Conservation (phyloP, 108 stramenopile species). For the Nitzschia sp. region DNA sequence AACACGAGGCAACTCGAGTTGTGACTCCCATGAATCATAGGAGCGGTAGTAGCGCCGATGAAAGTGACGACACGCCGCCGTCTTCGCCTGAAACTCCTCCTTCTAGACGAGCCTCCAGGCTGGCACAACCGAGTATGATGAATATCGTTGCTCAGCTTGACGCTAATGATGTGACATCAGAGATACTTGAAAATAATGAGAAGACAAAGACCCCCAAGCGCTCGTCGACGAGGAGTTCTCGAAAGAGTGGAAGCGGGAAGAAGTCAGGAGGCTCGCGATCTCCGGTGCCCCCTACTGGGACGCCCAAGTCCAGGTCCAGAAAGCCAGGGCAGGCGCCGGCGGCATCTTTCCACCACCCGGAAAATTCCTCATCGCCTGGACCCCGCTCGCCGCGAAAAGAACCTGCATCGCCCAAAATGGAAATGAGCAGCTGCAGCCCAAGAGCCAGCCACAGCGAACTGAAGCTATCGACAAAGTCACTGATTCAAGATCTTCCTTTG, state of each 20-base stretch:
- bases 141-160: background rate
- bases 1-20: background rate
- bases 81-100: background rate
- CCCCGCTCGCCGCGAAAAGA: background rate
- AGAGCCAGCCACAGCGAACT: background rate
- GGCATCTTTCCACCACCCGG: too few species aligned
- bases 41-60: background rate
- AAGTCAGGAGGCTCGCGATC: background rate
- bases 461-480: background rate
- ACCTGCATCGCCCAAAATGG: background rate
- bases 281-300: background rate
- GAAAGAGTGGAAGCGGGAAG: background rate
- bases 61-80: background rate
- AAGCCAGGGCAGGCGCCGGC: background rate
- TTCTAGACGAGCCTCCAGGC: background rate
- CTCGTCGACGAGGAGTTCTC: background rate
- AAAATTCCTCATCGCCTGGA: background rate
- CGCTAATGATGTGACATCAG: too few species aligned
- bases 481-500: background rate
- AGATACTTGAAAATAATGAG: background rate
- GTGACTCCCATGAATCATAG: background rate
- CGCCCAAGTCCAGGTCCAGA: background rate
- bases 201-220: background rate
- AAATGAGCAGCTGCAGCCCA: background rate
- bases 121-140: background rate